Evolutionary conservation across 148 eudicot species (phyloP), one percentile per base, ranked within the genome.

Genomic region (Spergularia marina): DNA sequence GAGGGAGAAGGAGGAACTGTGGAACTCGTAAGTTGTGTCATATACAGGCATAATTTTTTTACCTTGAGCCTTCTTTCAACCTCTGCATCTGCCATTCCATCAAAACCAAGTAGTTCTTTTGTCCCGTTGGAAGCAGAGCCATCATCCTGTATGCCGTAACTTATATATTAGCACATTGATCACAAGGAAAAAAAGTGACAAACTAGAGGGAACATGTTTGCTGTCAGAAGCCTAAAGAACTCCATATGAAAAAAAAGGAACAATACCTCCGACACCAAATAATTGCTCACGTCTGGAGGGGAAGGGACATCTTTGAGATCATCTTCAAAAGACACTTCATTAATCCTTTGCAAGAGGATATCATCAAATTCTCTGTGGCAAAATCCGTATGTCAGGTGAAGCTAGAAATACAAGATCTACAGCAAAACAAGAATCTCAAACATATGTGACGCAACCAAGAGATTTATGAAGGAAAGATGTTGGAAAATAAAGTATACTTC

Each of bases 271-370:
- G 98, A 83, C 63, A 86, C 85, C 87, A 92, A 80, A 82, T 87
- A 96, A 75, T 87, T 91, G 97, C 98, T 92, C 88, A 96, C 99
- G 56, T 96, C 99, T 61, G 99, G 99, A 55, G 96, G 88, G 74
- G 81, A 81, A 55, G 93, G 89, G 72, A 91, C 82, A 77, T 85
- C 87, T 73, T 80, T 87, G 6, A 84, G 77, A 86, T 89, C 89
- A 76, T 91, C 97, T 85, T 96, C 99, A 80, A 88, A 96, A 76
- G 78, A 75, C 79, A 92, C 88, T 83, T 84, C 94, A 67, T 87
- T 76, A 51, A 96, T 85, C 72, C 84, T 86, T 76, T 84, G 98
- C 73, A 96, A 74, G 67, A 91, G 85, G 60, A 89, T 87, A 30
- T 96, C 98, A 72, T 96, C 99, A 83, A 96, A 92, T 14, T 96